A percentile compares a stretch with the other conserved stretches of the same genome.
phyloP scores from a whole-genome alignment of 139 green algal genomes.

The Haematococcus lacustris region DNA sequence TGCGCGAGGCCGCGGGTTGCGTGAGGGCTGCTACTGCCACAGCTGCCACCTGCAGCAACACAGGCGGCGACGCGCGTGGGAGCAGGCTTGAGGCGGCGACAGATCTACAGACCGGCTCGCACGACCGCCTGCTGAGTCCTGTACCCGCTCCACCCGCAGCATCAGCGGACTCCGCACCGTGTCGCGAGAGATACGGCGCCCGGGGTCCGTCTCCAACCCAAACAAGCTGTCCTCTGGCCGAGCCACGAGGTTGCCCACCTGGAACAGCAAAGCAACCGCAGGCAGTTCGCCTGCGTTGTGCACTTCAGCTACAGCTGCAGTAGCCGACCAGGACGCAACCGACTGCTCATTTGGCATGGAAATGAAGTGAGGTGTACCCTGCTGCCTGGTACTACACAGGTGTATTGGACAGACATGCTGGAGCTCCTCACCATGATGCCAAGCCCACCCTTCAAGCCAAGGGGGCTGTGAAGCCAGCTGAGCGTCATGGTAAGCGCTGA shows the following conservation, averaged over 20 bases:
- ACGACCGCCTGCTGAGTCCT: neutral
- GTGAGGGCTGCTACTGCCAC: neutral
- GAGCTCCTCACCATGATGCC: too few relatives aligned
- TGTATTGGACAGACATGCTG: too few relatives aligned
- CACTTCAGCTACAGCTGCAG: too few relatives aligned
- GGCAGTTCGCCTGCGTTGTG: too few relatives aligned
- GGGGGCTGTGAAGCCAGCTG: too few relatives aligned
- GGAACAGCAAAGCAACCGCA: conserved; percentile 2
- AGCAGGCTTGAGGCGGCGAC: neutral
- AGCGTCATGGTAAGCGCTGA: too few relatives aligned
- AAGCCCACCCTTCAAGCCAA: too few relatives aligned
- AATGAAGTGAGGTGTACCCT: too few relatives aligned
- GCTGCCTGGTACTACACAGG: too few relatives aligned
- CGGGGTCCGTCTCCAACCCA: conserved; percentile 36
- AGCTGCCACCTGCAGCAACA: neutral
- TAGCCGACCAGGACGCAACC: too few relatives aligned
- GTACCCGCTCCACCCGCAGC: neutral
- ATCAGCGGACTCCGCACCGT: conserved; percentile 18
- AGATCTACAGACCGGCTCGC: neutral
- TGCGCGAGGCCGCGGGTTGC: neutral
- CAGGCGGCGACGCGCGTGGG: neutral
- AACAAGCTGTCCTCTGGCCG: conserved; percentile 48
- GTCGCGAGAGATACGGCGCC: conserved; percentile 38
- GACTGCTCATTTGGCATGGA: too few relatives aligned
- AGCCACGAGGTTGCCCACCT: conserved; percentile 9